Evolutionary conservation across 176 grass and related monocot genomes (phyloP), one percentile per base, ranked within the genome.

Genomic region (Microstegium vimineum): DNA sequence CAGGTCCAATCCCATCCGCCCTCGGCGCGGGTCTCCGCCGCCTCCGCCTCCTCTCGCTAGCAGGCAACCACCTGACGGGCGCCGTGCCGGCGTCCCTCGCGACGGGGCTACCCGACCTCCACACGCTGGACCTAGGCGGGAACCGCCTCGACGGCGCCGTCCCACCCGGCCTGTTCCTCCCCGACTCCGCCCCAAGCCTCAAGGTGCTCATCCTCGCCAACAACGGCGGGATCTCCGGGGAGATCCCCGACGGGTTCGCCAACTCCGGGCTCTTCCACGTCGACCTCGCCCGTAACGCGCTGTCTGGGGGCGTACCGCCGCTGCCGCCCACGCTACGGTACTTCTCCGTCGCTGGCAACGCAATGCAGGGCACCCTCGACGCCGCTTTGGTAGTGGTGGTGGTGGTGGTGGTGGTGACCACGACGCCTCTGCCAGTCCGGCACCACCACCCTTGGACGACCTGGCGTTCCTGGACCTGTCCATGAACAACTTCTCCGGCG

Each of bases 51-150:
- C 87, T 97, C 22, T 91, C 94, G 22, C 43, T 97, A 3, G 77
- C 94, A 17, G 84, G 88, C 1, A 97, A 94, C 79, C 71, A 52
- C 14, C 84, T 97, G 49, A 87, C 89, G 11, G 94, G 94, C 0
- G 73, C 20, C 0, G 77, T 97, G 6, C 94, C 94, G 11, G 79
- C 74, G 18, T 92, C 89, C 11, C 82, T 97, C 30, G 87, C 89
- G n/a, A n/a, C n/a, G 14, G 87, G 87, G 0, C 74, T 94, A 0
- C 94, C 91, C 1, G 89, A 94, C 54, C 89, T 97, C 59, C 94
- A 94, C 86, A 97, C 94, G 69, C 90, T 97, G 73, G 94, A 97
- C 85, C 94, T 97, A 57, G 87, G 91, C 65, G 82, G 87, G 23
- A 97, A 97, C 89, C 74, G 60, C 8, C 94, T 97, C 57, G 80